Percentiles rank a stretch among this genome's conserved stretches.
Conservation (phyloP, 2,329 filamentous ascomycete genomes). For the Endocalyx cinctus region DNA sequence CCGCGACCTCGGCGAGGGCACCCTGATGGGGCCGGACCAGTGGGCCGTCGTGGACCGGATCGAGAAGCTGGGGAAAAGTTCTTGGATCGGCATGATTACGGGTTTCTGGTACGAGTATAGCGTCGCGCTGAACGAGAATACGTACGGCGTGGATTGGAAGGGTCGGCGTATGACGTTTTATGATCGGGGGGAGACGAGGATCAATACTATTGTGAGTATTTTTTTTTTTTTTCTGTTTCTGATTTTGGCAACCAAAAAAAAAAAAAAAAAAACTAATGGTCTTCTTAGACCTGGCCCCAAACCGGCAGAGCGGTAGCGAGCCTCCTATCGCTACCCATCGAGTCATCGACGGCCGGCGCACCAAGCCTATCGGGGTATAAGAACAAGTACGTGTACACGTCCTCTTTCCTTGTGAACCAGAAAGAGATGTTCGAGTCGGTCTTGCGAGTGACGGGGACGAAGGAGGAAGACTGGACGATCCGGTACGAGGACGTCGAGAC, state of each 20-base stretch:
- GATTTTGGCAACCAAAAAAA: constrained; percentile 30
- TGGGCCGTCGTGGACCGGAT: constrained; percentile 30
- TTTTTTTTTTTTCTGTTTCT: constrained; percentile 28
- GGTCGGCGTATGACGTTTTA: constrained; percentile 39
- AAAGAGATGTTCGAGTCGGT: constrained; percentile 61
- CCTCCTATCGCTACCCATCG: constrained; percentile 43
- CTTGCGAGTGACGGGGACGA: constrained; percentile 52
- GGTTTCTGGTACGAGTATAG: constrained; percentile 54
- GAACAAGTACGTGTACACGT: constrained; percentile 47
- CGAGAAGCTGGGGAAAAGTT: constrained; percentile 32
- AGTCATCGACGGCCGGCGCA: constrained; percentile 27
- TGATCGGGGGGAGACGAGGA: constrained; percentile 52
- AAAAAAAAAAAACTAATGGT: not conserved
- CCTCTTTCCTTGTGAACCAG: constrained; percentile 56
- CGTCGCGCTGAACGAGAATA: constrained; percentile 31
- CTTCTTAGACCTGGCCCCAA: constrained; percentile 19
- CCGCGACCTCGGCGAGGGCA: constrained; percentile 30
- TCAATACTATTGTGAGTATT: constrained; percentile 49
- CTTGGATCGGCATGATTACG: constrained; percentile 40
- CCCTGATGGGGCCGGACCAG: constrained; percentile 18
- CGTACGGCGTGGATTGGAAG: constrained; percentile 46
- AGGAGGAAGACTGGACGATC: constrained; percentile 58
- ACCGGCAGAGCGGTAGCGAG: constrained; percentile 46
- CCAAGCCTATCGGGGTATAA: constrained; percentile 38
- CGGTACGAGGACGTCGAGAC: constrained; percentile 39